Evolutionary conservation across 495 filamentous ascomycete genomes (phyloP).

Genomic region (Corynascus novoguineensis): DNA sequence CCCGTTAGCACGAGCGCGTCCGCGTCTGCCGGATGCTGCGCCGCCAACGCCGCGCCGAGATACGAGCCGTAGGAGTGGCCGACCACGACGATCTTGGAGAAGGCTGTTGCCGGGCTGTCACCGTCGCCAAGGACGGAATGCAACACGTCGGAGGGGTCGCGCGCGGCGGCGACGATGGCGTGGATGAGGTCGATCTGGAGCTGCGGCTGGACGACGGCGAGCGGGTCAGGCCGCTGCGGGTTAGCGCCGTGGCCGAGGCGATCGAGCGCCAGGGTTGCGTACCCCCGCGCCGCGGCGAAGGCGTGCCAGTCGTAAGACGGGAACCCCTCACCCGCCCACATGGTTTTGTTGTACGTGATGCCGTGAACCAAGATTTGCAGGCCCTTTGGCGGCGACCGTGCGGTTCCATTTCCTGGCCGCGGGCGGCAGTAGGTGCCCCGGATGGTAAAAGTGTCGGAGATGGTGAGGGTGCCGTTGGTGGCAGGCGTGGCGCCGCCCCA

Average conservation of each 20-base stretch:
- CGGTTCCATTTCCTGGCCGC: neutral
- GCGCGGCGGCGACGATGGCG: constrained; percentile 21
- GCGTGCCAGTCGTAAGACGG: constrained; percentile 15
- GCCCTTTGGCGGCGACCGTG: neutral
- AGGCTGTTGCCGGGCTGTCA: too few relatives aligned
- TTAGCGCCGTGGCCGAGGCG: constrained; percentile 23
- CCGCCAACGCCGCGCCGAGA: constrained; percentile 17
- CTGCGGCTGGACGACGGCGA: constrained; percentile 10
- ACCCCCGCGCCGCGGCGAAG: constrained; percentile 10
- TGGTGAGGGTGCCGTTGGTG: constrained; percentile 5
- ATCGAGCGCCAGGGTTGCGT: constrained; percentile 22
- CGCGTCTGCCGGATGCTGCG: constrained; percentile 18
- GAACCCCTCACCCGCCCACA: constrained; percentile 16
- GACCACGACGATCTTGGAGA: constrained; percentile 20
- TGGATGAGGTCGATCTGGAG: constrained; percentile 14
- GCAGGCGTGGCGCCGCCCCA: neutral
- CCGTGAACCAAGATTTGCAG: constrained; percentile 24
- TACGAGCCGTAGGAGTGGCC: constrained; percentile 26
- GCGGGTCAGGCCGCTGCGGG: constrained; percentile 8
- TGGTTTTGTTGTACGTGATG: constrained; percentile 19
- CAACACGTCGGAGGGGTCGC: constrained; percentile 27
- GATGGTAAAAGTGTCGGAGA: constrained; percentile 13
- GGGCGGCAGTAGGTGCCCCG: constrained; percentile 12
- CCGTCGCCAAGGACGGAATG: constrained; percentile 10
- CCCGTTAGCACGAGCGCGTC: constrained; percentile 23